A percentile compares a stretch with the other conserved stretches of the same genome.
These are phyloP conservation scores for Eimeria zaria DNA, from an alignment of 169 alveolate genomes.

Conservation along the genomic window DNA sequence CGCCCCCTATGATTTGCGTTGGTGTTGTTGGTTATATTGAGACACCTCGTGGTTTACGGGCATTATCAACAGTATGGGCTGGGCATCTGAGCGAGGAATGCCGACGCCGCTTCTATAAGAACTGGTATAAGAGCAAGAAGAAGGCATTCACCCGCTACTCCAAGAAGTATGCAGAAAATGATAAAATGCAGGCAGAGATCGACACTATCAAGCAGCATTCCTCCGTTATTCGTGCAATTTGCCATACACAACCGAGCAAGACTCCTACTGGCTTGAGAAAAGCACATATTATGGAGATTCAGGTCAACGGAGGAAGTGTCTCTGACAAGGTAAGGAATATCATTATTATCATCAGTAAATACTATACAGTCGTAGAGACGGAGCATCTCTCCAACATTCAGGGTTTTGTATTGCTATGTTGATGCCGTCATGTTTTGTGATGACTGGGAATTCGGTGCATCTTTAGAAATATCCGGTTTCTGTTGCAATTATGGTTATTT, in stretches of 20 bases:
- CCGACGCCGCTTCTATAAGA: conserved; percentile 99
- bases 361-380: too few species aligned
- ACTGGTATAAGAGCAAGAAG: conserved; percentile 99
- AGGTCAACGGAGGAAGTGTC: conserved; percentile 99
- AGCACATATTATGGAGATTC: conserved; percentile 99
- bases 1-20: conserved; percentile 99
- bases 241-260: conserved; percentile 99
- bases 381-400: too few species aligned
- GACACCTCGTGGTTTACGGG: conserved; percentile 99
- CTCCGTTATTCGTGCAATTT: conserved; percentile 99
- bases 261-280: conserved; percentile 98
- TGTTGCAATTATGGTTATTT: too few species aligned
- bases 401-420: too few species aligned
- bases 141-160: conserved; percentile 99
- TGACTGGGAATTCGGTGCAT: too few species aligned
- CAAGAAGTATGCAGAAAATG: conserved; percentile 94
- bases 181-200: conserved; percentile 95
- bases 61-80: conserved; percentile 99
- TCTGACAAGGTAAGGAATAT: conserved; percentile 96
- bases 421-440: too few species aligned
- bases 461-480: too few species aligned
- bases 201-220: conserved; percentile 98
- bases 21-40: conserved; percentile 99
- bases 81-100: conserved; percentile 98
- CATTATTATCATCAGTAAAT: too few species aligned